Conservation (phyloP, 306 rosid genomes). For the Pyrus bretschneideri region DNA sequence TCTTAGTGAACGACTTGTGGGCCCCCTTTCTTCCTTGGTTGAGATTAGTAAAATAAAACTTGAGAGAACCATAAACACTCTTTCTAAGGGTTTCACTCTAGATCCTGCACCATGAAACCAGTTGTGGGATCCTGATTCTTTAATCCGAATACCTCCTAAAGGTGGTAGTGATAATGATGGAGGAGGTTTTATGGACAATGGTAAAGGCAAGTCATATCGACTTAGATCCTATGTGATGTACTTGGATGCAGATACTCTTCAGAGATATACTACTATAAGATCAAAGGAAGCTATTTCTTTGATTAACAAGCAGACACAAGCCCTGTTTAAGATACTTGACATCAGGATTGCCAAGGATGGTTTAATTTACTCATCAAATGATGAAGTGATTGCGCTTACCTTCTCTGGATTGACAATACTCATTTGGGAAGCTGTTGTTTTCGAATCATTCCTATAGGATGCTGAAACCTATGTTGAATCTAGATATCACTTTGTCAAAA, state of each 20-base stretch:
- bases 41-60: slow-evolving; percentile 87
- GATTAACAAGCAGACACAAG: slow-evolving; percentile 94
- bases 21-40: slow-evolving; percentile 65
- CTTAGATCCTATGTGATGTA: slow-evolving; percentile 78
- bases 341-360: slow-evolving; percentile 58
- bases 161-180: slow-evolving; percentile 28
- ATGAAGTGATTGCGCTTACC: slow-evolving; percentile 54
- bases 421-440: slow-evolving; percentile 76
- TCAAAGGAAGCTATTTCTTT: slow-evolving; percentile 89
- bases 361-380: slow-evolving; percentile 58
- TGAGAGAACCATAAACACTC: slow-evolving; percentile 71
- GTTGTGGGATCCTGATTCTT: slow-evolving; percentile 91
- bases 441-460: slow-evolving; percentile 85
- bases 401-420: slow-evolving; percentile 76
- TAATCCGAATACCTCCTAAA: slow-evolving; percentile 51
- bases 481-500: slow-evolving; percentile 59
- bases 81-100: slow-evolving; percentile 55
- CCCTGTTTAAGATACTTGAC: slow-evolving; percentile 81
- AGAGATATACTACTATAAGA: slow-evolving; percentile 77
- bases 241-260: slow-evolving; percentile 77
- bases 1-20: slow-evolving; percentile 65
- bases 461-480: slow-evolving; percentile 78
- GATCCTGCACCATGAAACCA: slow-evolving; percentile 52
- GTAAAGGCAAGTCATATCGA: slow-evolving; percentile 37
- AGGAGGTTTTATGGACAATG: slow-evolving; percentile 24